Evolutionary conservation across 108 stramenopile genomes (phyloP), one percentile per base, ranked within the genome.

Genomic region (Skeletonema tropicum): DNA sequence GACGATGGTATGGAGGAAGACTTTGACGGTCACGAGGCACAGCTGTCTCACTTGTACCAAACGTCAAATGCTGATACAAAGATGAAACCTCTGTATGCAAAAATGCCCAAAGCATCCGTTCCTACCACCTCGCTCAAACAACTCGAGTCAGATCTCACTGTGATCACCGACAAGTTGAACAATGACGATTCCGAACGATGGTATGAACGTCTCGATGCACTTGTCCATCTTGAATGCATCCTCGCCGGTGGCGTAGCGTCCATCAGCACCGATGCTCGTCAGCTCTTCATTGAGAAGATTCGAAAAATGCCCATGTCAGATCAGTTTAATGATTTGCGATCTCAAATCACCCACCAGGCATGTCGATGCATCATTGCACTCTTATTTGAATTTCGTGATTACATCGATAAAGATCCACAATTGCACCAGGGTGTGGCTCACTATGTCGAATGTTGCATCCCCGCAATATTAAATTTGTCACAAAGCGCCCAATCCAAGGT

Each of bases 251-350:
- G 60, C 0, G 33, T 76, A 3, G 48, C 52, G 1, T 46, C 23
- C n/a, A 60, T 57, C 15, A 61, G 59, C 52, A 33, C 45, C 25
- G 78, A 80, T 6, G 74, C 46, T 10, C 78, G 78, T 14, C 57
- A 48, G 17, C 15, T 77, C 25, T 83, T 83, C 64, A 57, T 86
- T 23, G 71, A 75, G 7, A 70, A 70, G 59, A 14, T 86, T 0
- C 73, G 82, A 7, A 76, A 70, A 49, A 79, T 83, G 78, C 79
- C 82, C 26, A 46, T 83, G 10, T 35, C 57, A 12, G 68, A 75
- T 11, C 85, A 86, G 41, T 80, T 86, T 17, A 39, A 35, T n/a
- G 85, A 86, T 48, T 49, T 86, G 23, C 71, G 85, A 7, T 74
- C 72, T n/a, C 85, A 86, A 57, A 71, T 86, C 8, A 86, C 85